Evolutionary conservation across 164 flowering plant genomes (phyloP).

Genomic region (Umbellularia californica): DNA sequence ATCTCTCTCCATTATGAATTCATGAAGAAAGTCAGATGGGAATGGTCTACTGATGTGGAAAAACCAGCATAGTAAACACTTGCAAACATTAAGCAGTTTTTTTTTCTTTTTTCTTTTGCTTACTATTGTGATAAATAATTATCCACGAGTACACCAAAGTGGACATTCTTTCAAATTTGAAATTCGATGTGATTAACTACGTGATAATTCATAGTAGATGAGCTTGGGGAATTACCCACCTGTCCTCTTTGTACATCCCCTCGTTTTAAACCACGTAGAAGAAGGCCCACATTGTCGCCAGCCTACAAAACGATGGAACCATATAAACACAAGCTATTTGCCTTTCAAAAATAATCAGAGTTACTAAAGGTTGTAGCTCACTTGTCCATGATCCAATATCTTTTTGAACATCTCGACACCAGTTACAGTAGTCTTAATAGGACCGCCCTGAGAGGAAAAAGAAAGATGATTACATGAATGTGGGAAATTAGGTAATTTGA

Average conservation of each 20-base stretch:
- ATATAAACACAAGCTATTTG: neutral
- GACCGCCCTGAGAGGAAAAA: slow-evolving; percentile 44
- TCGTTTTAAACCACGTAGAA: slow-evolving; percentile 89
- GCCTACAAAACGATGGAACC: slow-evolving; percentile 47
- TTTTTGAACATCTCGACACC: slow-evolving; percentile 99
- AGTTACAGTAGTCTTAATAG: slow-evolving; percentile 76
- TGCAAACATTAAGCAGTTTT: neutral
- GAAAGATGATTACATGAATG: slow-evolving; percentile 6
- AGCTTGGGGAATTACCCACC: slow-evolving; percentile 32
- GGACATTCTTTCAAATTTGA: neutral
- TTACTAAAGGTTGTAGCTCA: slow-evolving; percentile 19
- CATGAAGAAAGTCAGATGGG: neutral
- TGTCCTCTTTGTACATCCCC: slow-evolving; percentile 87
- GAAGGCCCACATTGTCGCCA: slow-evolving; percentile 99
- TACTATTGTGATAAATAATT: too few species aligned
- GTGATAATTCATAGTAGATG: too few species aligned
- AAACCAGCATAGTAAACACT: neutral
- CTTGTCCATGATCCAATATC: slow-evolving; percentile 84
- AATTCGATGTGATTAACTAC: neutral
- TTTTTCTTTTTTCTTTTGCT: too few species aligned
- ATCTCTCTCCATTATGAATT: neutral
- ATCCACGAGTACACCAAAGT: too few species aligned
- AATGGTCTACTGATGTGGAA: neutral
- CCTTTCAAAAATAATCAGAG: neutral
- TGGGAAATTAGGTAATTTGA: neutral